Base-by-base conservation (phyloP, 768 basidiomycete genomes). In the Lepiota subincarnata region DNA sequence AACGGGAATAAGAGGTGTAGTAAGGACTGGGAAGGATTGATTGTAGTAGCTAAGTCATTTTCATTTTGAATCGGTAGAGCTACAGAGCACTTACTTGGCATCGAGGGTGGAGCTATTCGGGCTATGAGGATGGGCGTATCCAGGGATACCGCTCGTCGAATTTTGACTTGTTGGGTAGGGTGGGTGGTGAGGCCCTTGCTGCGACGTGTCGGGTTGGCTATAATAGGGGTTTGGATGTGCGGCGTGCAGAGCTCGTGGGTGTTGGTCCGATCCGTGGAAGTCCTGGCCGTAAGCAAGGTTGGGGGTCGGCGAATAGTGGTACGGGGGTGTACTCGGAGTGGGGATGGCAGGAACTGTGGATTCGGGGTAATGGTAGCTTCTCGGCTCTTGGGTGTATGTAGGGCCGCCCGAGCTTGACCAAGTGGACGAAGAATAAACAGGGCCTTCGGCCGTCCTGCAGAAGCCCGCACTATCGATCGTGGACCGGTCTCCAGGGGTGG, bases 141-240 rank as follows among this genome's bases (percentile, higher is more conserved):
- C 31, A n/a, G 34, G 18, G 19, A 48, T 36, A 28, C 38, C 45
- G 12, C 39, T 54, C 28, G 31, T 31, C 31, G 53, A 44, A 19
- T 54, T 45, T 18, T 40, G 37, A 14, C 47, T 54, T 20, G 45
- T 8, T 47, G 37, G 19, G 10, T 54, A 42, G 34, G 40, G 48
- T n/a, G 13, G 22, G 4, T 44, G 36, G n/a, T 39, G 51, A 10
- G 14, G 22, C 10, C 7, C 34, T 45, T 26, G 19, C 11, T 39
- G 44, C 3, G 42, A 26, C 12, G 45, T 14, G 13, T 20, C 35
- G 1, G 35, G 12, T 34, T 28, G 20, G 18, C 11, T 40, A 34
- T 54, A 41, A 13, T 22, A 54, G 5, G 43, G 11, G 35, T 37
- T 18, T 28, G 26, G 11, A 24, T 35, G 24, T 31, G 31, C 8